Base-by-base conservation (phyloP, 768 basidiomycete genomes). In the Russula abietina region DNA sequence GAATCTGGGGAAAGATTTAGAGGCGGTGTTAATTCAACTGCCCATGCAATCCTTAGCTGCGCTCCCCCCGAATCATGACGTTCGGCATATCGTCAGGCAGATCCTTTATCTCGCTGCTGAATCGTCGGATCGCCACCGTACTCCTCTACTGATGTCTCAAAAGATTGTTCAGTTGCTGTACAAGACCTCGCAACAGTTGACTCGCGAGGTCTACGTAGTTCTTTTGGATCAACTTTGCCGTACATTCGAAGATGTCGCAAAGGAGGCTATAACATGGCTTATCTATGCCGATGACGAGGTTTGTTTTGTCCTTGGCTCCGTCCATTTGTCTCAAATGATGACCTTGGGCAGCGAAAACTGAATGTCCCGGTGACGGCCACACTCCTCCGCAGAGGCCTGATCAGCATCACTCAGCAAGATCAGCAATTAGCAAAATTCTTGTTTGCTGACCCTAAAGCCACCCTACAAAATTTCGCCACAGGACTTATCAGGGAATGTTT, bases 281-380 rank as follows among this genome's bases (percentile, higher is more conserved):
- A 77, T 98, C 50, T 97, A 93, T 71, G 91, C 97, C 4, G 95
- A 98, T 71, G 97, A 99, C 71, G 91, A 95, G 78, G 93, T 94
- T 60, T 60, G 84, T 77, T 6, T 12, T 50, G n/a, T 38, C 28
- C 19, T 67, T 52, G 22, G 14, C 16, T 17, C 22, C 16, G 2
- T 4, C 17, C 19, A 22, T 30, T 16, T 58, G 30, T 48, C 53
- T 41, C 39, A 49, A 49, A 58, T 65, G 22, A 70, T 30, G 22
- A 43, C 52, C 53, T 38, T 65, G 67, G 55, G 9, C 69, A 95
- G 92, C 92, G 97, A 69, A 99, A 99, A 76, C 89, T 91, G 76
- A 98, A 98, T 71, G 87, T 98, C 12, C 84, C 93, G 12, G 96
- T 97, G 67, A 97, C 94, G 0, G 85, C 92, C 32, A 90, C 92